phyloP scores from a whole-genome alignment of 2,329 filamentous ascomycete genomes.

The Rasamsonia emersonii region DNA sequence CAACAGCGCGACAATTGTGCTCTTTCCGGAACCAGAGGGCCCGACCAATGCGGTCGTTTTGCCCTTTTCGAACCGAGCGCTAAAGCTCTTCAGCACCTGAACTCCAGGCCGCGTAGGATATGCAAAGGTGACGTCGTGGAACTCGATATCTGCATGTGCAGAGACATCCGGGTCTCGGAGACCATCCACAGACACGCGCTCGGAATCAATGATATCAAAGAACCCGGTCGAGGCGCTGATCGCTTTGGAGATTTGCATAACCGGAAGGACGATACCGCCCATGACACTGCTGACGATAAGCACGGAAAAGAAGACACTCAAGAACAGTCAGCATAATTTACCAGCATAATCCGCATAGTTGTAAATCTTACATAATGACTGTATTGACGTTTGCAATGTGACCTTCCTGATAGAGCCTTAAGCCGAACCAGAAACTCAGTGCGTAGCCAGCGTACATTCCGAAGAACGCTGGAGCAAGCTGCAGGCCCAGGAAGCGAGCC shows the following conservation, averaged over 20 bases:
- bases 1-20: conserved; percentile 35
- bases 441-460: conserved; percentile 28
- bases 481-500: conserved; percentile 20
- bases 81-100: conserved; percentile 26
- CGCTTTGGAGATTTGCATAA: conserved; percentile 29
- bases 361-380: conserved; percentile 30
- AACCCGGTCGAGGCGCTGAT: conserved; percentile 22
- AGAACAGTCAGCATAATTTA: not conserved
- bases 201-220: conserved; percentile 24
- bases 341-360: no score
- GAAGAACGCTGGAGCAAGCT: conserved; percentile 27
- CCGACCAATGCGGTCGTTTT: conserved; percentile 39
- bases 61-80: conserved; percentile 23
- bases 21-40: conserved; percentile 38
- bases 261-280: conserved; percentile 21
- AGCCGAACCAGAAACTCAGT: conserved; percentile 30
- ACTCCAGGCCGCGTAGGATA: conserved; percentile 49
- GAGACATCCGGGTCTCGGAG: conserved; percentile 44
- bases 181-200: conserved; percentile 21
- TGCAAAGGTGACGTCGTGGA: conserved; percentile 60
- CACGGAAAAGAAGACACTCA: conserved; percentile 6
- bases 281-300: conserved; percentile 17
- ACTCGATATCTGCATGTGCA: conserved; percentile 47
- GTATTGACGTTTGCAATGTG: conserved; percentile 26
- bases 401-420: conserved; percentile 25